phyloP scores from a whole-genome alignment of 2,329 filamentous ascomycete genomes.

The Didymellaceae sp. region DNA sequence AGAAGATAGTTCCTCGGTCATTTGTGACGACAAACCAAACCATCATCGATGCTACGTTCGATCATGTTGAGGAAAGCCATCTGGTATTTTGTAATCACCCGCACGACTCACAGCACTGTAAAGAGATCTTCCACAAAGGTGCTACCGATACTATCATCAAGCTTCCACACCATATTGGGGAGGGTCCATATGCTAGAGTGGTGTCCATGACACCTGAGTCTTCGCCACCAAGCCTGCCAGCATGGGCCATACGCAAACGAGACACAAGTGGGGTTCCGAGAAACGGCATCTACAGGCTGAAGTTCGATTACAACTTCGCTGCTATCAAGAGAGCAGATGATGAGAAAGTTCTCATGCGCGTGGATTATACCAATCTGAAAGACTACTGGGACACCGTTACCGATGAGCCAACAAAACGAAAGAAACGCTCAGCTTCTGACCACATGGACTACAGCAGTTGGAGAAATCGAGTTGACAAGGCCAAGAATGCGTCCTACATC shows the following conservation, averaged over 20 bases:
- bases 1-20: not conserved
- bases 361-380: not conserved
- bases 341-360: not conserved
- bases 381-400: not conserved
- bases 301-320: not conserved
- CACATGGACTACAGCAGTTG: not conserved
- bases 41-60: not conserved
- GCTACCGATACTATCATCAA: not conserved
- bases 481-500: not conserved
- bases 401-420: not conserved
- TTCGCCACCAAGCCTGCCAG: not conserved
- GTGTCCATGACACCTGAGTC: too few species aligned
- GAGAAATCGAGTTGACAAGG: not conserved
- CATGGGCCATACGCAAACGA: not conserved
- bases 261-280: not conserved
- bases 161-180: not conserved
- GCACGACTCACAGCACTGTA: not conserved
- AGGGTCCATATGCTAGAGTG: not conserved
- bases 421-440: not conserved
- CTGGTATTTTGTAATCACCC: not conserved
- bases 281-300: not conserved
- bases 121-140: not conserved
- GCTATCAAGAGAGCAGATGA: not conserved
- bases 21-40: not conserved
- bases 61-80: not conserved